Evolutionary conservation across 306 rosid genomes (phyloP).

Genomic region (Lagenaria siceraria): DNA sequence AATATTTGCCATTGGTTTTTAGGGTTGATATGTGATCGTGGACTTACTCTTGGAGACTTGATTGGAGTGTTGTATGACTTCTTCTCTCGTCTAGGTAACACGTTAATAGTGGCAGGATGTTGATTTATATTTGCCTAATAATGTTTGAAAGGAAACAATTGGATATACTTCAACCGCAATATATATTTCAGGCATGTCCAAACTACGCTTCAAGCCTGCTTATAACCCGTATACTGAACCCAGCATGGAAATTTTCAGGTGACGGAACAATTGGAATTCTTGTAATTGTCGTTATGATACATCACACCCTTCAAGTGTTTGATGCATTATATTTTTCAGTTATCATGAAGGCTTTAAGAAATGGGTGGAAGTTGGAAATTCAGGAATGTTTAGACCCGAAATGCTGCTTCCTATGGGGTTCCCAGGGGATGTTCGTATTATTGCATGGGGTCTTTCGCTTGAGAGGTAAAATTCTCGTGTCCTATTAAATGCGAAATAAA

Average conservation of each 20-base stretch:
- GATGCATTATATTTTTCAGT: constrained; percentile 25
- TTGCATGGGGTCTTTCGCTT: constrained; percentile 96
- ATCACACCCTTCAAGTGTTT: background rate
- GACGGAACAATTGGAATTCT: background rate
- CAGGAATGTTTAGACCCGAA: constrained; percentile 98
- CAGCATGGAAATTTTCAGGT: constrained; percentile 98
- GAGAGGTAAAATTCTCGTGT: constrained; percentile 48
- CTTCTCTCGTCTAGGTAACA: constrained; percentile 72
- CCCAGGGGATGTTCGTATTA: constrained; percentile 90
- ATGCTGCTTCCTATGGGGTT: constrained; percentile 97
- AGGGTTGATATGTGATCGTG: constrained; percentile 89
- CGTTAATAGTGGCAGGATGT: background rate
- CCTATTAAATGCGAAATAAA: background rate
- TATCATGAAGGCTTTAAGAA: constrained; percentile 84
- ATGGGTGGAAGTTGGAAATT: constrained; percentile 92
- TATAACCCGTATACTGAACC: constrained; percentile 96
- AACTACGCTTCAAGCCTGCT: constrained; percentile 85
- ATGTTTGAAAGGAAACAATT: background rate
- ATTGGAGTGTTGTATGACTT: constrained; percentile 80
- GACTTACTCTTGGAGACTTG: constrained; percentile 78
- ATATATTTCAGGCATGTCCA: constrained; percentile 59
- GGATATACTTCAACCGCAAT: background rate
- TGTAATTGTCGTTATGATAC: background rate
- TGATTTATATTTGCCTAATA: background rate
- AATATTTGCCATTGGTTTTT: constrained; percentile 12